Evolutionary conservation across 371 early-diverging fungal genomes (phyloP), one percentile per base, ranked within the genome.

Genomic region (Mucor saturninus): DNA sequence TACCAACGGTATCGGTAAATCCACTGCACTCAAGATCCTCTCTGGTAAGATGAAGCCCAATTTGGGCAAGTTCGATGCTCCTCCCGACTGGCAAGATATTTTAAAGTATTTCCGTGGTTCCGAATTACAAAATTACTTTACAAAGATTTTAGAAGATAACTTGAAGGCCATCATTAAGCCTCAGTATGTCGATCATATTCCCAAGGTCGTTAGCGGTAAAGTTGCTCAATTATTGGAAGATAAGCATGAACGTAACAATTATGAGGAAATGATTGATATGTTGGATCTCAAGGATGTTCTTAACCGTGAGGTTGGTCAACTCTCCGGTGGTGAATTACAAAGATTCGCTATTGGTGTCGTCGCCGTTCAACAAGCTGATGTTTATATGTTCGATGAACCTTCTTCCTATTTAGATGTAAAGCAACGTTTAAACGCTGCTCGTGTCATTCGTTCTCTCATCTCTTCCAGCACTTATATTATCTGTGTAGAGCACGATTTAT

Each of bases 341-440:
- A 93, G 99, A 71, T 98, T 99, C 76, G 95, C 98, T 65, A 98
- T 99, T 79, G 96, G 93, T 46, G 83, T 96, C 40, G 89, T 95
- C 5, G 87, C 89, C 61, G 89, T 98, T 61, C 94, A 95, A 76
- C 69, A 88, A 31, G 96, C 96, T 31, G 95, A 99, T 79, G 93
- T 99, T 49, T 99, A 97, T 83, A 98, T 99, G 95, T 98, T 99
- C 80, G 99, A 99, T 78, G 99, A 99, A 82, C 99, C 99, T 56
- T 97, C 99, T 31, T 93, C 94, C 55, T 99, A 98, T 76, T 84
- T 99, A 69, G 99, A 99, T 86, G 99, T 99, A 52, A 98, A 98
- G 90, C 99, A 99, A 85, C 93, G 99, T 83, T 81, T 99, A 74
- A 95, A 96, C 62, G 99, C 98, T 64, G 98, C 99, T 55, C 86